phyloP scores from a whole-genome alignment of 2,329 filamentous ascomycete species.

The Fusarium guadeloupense region DNA sequence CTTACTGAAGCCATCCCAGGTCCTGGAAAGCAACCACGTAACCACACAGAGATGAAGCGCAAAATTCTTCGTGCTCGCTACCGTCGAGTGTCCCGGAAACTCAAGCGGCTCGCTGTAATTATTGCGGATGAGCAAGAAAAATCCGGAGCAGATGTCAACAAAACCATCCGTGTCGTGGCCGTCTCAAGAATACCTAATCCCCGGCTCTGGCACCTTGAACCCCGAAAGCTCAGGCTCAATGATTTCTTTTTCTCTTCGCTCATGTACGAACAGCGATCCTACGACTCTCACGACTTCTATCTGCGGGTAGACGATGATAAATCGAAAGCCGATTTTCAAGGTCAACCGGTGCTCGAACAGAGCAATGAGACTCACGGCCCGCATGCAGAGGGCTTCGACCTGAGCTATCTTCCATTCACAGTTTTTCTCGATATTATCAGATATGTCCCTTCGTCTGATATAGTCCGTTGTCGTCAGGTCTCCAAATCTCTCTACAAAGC shows the following conservation, averaged over 20 bases:
- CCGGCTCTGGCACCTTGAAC: too few relatives aligned
- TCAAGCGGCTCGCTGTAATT: too few relatives aligned
- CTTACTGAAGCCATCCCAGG: too few relatives aligned
- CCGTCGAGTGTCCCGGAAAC: background rate
- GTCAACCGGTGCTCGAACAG: too few relatives aligned
- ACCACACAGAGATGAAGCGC: background rate
- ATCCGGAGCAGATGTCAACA: background rate
- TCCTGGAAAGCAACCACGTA: too few relatives aligned
- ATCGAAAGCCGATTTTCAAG: too few relatives aligned
- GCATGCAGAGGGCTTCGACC: constrained; percentile 36
- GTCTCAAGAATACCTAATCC: too few relatives aligned
- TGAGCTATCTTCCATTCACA: constrained; percentile 63
- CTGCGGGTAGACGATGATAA: too few relatives aligned
- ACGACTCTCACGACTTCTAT: too few relatives aligned
- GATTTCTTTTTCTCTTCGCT: too few relatives aligned
- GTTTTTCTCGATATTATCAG: constrained; percentile 64
- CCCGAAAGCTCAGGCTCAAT: too few relatives aligned
- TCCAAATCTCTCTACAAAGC: constrained; percentile 58
- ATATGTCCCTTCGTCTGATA: constrained; percentile 59
- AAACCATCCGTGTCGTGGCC: background rate
- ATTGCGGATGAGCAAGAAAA: background rate
- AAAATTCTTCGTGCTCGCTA: background rate
- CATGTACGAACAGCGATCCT: too few relatives aligned
- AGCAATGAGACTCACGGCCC: constrained; percentile 17
- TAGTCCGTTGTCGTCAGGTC: constrained; percentile 62